Evolutionary conservation across 2,329 filamentous ascomycete species (phyloP).

Genomic region (Hypoxylon sp.): DNA sequence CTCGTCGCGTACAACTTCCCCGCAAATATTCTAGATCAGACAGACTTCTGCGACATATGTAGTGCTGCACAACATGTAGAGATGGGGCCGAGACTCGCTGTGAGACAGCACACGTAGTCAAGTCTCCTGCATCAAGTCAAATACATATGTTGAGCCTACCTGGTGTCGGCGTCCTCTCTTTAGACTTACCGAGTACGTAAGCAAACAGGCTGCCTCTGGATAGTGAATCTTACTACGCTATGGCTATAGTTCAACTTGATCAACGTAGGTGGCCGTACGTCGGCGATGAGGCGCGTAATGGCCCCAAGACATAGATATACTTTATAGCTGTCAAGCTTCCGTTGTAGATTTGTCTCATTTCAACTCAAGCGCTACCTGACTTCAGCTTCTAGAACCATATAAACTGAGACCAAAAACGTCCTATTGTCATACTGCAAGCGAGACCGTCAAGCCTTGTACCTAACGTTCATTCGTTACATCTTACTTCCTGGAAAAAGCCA

Average conservation of each 20-base stretch:
- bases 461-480: not conserved
- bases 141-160: not conserved
- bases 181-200: not conserved
- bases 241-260: not conserved
- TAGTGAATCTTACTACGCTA: not conserved
- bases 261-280: not conserved
- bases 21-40: conserved; percentile 13
- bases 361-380: conserved; percentile 7
- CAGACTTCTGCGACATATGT: conserved; percentile 16
- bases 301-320: not conserved
- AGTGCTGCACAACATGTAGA: conserved; percentile 10
- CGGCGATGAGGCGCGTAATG: not conserved
- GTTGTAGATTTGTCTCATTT: conserved; percentile 25
- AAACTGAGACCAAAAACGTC: conserved; percentile 16
- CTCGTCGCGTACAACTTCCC: not conserved
- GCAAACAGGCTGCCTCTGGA: not conserved
- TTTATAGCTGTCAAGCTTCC: conserved; percentile 15
- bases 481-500: conserved; percentile 20
- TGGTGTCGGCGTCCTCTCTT: conserved; percentile 1
- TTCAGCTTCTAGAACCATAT: conserved; percentile 22
- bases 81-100: conserved; percentile 1
- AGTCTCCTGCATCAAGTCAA: conserved; percentile 3
- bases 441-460: conserved; percentile 15
- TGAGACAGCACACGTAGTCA: conserved; percentile 6
- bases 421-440: conserved; percentile 15